Conservation (phyloP, 306 rosid species). For the Nissolia schottii region DNA sequence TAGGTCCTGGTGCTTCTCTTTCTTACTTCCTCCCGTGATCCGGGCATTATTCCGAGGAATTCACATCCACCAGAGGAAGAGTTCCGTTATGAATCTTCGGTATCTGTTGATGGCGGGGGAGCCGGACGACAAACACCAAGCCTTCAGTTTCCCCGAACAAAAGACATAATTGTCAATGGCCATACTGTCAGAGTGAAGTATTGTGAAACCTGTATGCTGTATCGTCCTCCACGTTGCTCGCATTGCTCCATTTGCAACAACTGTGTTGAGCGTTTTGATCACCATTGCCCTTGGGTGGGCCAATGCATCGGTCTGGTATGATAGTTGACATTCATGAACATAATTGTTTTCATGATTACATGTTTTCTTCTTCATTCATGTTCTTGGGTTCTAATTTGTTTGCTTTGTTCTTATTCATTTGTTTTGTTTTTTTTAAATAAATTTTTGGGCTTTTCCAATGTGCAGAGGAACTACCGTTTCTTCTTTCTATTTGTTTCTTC, state of each 20-base stretch:
- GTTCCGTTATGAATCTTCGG: slow-evolving; percentile 58
- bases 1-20: slow-evolving; percentile 87
- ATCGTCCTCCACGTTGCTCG: slow-evolving; percentile 96
- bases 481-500: slow-evolving; percentile 90
- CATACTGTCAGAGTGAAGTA: slow-evolving; percentile 72
- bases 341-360: background rate
- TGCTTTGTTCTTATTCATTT: slow-evolving; percentile 16
- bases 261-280: slow-evolving; percentile 96
- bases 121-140: slow-evolving; percentile 69
- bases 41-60: slow-evolving; percentile 88
- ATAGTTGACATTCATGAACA: slow-evolving; percentile 8
- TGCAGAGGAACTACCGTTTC: slow-evolving; percentile 88
- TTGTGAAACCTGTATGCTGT: slow-evolving; percentile 92
- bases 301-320: slow-evolving; percentile 96
- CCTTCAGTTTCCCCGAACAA: slow-evolving; percentile 72
- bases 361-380: slow-evolving; percentile 7
- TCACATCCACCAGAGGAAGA: slow-evolving; percentile 93
- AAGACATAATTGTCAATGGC: slow-evolving; percentile 74
- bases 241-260: slow-evolving; percentile 97
- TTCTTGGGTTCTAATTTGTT: slow-evolving; percentile 16
- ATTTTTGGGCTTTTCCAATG: slow-evolving; percentile 18
- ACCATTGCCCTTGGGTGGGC: slow-evolving; percentile 99
- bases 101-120: slow-evolving; percentile 53
- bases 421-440: background rate
- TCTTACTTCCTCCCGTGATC: slow-evolving; percentile 92